These are phyloP conservation scores for grape (Vitis vinifera) DNA, from an alignment of 164 flowering plant genomes.

Conservation along the genomic window DNA sequence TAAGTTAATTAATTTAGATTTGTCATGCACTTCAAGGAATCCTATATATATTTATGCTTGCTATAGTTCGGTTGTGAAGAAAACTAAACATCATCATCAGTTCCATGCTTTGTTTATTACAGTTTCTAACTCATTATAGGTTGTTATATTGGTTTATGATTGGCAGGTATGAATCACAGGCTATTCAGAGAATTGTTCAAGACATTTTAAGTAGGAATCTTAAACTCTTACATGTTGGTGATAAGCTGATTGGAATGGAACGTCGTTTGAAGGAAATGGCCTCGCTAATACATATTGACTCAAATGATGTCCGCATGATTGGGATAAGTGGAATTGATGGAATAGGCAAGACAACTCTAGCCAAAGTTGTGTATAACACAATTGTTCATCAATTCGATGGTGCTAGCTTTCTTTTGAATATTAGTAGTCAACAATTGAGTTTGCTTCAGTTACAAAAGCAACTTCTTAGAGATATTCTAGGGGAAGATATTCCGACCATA, in stretches of 20 bases:
- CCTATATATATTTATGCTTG: too few species aligned
- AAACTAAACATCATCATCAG: background rate
- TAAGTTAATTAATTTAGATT: too few species aligned
- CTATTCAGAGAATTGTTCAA: too few species aligned
- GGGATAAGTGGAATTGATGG: constrained; percentile 16
- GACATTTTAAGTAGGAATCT: too few species aligned
- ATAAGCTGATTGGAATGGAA: constrained; percentile 9
- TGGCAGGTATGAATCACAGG: too few species aligned
- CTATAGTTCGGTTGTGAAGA: too few species aligned
- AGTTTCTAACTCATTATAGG: too few species aligned
- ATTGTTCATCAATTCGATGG: background rate
- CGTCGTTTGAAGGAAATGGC: background rate
- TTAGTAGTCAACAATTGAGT: background rate
- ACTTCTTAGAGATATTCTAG: background rate
- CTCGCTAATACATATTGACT: background rate
- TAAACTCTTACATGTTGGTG: too few species aligned
- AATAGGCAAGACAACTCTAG: constrained; percentile 16
- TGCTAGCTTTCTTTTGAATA: constrained; percentile 6
- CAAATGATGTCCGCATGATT: background rate
- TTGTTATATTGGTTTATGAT: too few species aligned
- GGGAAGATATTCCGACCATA: background rate
- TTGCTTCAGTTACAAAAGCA: background rate
- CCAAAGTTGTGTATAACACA: constrained; percentile 9
- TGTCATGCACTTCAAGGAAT: too few species aligned
- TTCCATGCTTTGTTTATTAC: too few species aligned